phyloP scores from a whole-genome alignment of 495 filamentous ascomycete genomes.

The Darksidea phi region DNA sequence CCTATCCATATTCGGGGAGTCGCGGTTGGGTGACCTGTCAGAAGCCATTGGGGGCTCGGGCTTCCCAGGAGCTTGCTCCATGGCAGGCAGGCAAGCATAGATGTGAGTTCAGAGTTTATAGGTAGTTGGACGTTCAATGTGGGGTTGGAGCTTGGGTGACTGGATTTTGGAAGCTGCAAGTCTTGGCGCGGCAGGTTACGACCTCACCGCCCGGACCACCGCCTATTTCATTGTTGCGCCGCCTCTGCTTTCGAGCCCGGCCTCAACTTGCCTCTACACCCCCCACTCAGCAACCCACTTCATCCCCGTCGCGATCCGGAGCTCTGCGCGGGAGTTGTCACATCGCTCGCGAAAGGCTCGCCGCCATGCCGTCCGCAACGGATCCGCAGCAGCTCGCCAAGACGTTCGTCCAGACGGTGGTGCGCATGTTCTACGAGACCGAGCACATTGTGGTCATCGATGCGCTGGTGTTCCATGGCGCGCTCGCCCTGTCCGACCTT shows the following conservation, averaged over 20 bases:
- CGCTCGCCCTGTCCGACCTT: constrained; percentile 71
- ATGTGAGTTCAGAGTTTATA: not conserved
- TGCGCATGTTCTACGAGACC: constrained; percentile 89
- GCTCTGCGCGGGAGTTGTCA: not conserved
- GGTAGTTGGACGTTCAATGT: not conserved
- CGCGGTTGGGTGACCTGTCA: not conserved
- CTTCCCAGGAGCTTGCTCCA: constrained; percentile 26
- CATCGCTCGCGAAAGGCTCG: not conserved
- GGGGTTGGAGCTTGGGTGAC: not conserved
- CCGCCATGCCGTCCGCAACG: constrained; percentile 13
- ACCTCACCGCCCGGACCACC: not conserved
- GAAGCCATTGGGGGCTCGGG: not conserved
- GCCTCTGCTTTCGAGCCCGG: not conserved
- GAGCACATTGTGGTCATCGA: constrained; percentile 87
- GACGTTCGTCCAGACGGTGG: constrained; percentile 81
- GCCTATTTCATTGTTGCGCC: too few relatives aligned
- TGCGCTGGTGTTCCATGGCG: constrained; percentile 86
- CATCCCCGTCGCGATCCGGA: not conserved
- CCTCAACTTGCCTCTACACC: not conserved
- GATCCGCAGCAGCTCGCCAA: constrained; percentile 77
- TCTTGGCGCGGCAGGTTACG: not conserved
- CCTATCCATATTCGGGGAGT: constrained; percentile 8
- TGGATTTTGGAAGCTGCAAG: not conserved
- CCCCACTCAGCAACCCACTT: not conserved
- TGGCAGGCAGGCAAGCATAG: constrained; percentile 19